These are phyloP conservation scores for Hypoxylon sp. DNA, from an alignment of 2,329 filamentous ascomycete genomes.

Conservation along the genomic window DNA sequence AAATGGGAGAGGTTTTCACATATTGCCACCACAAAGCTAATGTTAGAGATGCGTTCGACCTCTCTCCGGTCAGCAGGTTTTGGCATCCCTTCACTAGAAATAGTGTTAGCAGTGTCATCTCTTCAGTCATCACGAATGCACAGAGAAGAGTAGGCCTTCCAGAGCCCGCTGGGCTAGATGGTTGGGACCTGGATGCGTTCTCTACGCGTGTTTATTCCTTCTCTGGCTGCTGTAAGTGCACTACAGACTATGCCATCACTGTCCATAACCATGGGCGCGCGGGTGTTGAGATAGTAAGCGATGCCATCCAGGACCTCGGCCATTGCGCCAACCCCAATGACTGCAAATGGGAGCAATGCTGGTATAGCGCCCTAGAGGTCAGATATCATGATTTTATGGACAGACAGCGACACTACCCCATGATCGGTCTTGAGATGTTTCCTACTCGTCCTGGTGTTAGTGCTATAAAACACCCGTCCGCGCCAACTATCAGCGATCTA, in stretches of 20 bases:
- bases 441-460: conserved; percentile 27
- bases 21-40: conserved; percentile 17
- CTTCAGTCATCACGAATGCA: conserved; percentile 7
- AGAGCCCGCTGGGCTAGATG: conserved; percentile 1
- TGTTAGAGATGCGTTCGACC: conserved; percentile 3
- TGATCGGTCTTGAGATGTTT: conserved; percentile 15
- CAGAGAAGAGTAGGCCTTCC: neutral
- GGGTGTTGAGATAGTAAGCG: conserved; percentile 34
- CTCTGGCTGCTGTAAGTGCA: conserved; percentile 18
- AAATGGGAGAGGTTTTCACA: conserved; percentile 23
- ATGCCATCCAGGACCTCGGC: conserved; percentile 33
- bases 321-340: neutral
- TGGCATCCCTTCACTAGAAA: neutral
- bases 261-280: conserved; percentile 35
- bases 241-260: conserved; percentile 23
- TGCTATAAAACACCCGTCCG: conserved; percentile 19
- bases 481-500: conserved; percentile 19
- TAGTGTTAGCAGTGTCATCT: conserved; percentile 11
- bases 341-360: conserved; percentile 24
- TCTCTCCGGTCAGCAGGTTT: neutral
- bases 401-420: neutral
- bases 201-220: neutral
- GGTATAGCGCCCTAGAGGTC: neutral
- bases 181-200: conserved; percentile 8
- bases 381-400: neutral